Evolutionary conservation across 768 basidiomycete genomes (phyloP).

Genomic region (Mycena rebaudengoi): DNA sequence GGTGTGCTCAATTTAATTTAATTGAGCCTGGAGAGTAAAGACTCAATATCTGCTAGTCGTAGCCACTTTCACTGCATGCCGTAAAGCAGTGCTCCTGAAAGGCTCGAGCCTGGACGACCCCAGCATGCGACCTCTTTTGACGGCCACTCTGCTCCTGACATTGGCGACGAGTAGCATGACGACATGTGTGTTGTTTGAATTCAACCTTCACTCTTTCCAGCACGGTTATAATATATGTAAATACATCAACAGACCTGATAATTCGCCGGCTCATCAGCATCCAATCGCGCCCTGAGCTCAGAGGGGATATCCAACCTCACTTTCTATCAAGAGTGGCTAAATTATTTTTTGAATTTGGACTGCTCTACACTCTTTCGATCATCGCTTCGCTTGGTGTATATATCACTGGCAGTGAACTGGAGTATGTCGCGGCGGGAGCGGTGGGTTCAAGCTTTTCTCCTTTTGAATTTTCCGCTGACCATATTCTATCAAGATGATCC

Average conservation of each 20-base stretch:
- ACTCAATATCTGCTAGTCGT: neutral
- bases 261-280: neutral
- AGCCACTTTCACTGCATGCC: neutral
- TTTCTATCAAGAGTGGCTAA: neutral
- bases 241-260: slow-evolving; percentile 13
- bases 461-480: neutral
- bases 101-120: neutral
- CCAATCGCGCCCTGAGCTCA: neutral
- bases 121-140: slow-evolving; percentile 2
- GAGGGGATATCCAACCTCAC: neutral
- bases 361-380: slow-evolving; percentile 13
- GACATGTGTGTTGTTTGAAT: neutral
- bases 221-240: neutral
- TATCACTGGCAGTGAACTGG: neutral
- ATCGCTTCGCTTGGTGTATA: slow-evolving; percentile 12
- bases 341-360: slow-evolving; percentile 14
- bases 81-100: neutral
- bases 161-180: slow-evolving; percentile 13
- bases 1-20: neutral
- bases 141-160: neutral
- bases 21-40: neutral
- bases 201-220: neutral
- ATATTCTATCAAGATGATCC: neutral
- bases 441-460: slow-evolving; percentile 2
- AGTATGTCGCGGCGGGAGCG: slow-evolving; percentile 8